These are phyloP conservation scores for Odontarrhena argentea DNA, from an alignment of 345 rosid genomes.

Conservation along the genomic window DNA sequence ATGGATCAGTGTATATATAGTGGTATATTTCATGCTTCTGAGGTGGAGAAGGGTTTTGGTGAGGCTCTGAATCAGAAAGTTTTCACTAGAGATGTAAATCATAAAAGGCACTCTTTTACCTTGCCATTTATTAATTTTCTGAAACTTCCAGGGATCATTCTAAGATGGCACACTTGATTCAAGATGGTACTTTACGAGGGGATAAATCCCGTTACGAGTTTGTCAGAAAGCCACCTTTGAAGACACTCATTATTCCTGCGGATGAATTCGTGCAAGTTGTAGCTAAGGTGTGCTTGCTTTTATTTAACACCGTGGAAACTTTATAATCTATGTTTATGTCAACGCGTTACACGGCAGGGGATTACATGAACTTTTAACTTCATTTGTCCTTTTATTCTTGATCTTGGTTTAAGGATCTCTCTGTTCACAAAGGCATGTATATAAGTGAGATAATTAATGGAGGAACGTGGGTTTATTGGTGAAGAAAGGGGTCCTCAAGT, in stretches of 20 bases:
- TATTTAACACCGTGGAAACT: neutral
- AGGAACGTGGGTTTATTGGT: no score
- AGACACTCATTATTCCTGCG: conserved; percentile 68
- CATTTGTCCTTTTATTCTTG: conserved; percentile 20
- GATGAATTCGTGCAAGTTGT: conserved; percentile 88
- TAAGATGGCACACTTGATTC: conserved; percentile 85
- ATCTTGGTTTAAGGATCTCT: conserved; percentile 61
- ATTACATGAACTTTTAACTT: conserved; percentile 28
- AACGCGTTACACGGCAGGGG: conserved; percentile 24
- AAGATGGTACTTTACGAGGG: conserved; percentile 60
- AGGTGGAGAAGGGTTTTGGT: conserved; percentile 81
- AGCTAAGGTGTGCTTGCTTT: conserved; percentile 70
- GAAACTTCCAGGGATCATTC: conserved; percentile 65
- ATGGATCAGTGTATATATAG: conserved; percentile 81
- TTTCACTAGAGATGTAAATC: conserved; percentile 14
- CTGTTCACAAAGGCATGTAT: no score
- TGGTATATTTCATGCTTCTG: conserved; percentile 82
- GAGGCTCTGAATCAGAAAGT: conserved; percentile 41
- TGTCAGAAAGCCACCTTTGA: conserved; percentile 67
- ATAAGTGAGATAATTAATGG: no score
- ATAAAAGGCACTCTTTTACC: conserved; percentile 14
- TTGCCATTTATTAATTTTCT: conserved; percentile 24
- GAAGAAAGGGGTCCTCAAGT: no score
- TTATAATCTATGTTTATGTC: conserved; percentile 20
- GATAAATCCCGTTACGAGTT: conserved; percentile 57